Evolutionary conservation across 129 eudicot species (phyloP), one percentile per base, ranked within the genome.

Genomic region (Artemisia argyi): DNA sequence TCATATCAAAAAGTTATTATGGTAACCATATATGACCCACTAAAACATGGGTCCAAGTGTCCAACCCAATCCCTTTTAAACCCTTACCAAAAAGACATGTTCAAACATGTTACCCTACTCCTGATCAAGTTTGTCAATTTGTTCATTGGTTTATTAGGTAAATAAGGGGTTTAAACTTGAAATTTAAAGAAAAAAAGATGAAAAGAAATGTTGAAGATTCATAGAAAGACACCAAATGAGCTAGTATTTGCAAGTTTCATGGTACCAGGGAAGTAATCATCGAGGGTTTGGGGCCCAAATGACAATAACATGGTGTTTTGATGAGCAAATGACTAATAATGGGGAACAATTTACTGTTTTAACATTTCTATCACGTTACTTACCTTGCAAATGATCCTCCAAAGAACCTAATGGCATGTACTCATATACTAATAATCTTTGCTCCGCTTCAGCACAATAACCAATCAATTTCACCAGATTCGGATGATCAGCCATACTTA

Each of bases 361-460:
- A 39, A 39, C 10, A 39, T 8, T 39, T 39, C 10, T 18, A 57
- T 57, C 42, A 46, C 56, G 55, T 19, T 16, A 80, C 46, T 35
- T 81, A 91, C 97, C 88, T 60, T 88, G 89, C 67, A 91, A 73
- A 75, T 88, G 97, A 76, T 83, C 89, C 68, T 88, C 97, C 76
- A 91, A 69, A 17, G 96, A 88, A 69, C 97, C 97, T 22, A 88
- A 73, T 9, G 96, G 87, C 97, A 91, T 88, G 87, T 55, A 91
- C 79, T 91, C 96, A 12, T 91, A 91, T 1, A 91, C 96, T 71
- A 91, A 79, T 65, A 91, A 73, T 60, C 96, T 80, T 77, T 91
- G 97, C 69, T 82, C 85, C n/a, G 87, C 91, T 78, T 91, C 96
- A 24, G 87, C 92, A 72, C 97, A 88, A 78, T 74, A 91, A 51